A percentile compares a stretch with the other conserved stretches of the same genome.
phyloP scores from a whole-genome alignment of 257 asterid genomes.

The Salvia hispanica region DNA sequence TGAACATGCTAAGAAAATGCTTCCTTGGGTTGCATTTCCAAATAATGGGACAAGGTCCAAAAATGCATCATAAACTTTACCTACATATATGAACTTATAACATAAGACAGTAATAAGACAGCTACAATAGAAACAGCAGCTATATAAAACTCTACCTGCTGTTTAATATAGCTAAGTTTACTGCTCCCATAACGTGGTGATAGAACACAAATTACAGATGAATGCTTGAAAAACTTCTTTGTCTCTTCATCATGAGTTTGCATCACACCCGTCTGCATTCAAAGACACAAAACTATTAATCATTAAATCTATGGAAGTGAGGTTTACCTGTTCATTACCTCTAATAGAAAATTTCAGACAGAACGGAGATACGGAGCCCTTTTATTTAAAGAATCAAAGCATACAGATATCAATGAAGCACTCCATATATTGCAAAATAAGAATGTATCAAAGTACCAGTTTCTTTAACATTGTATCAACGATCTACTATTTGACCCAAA shows the following conservation, averaged over 20 bases:
- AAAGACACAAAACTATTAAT: conserved; percentile 32
- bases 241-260: conserved; percentile 91
- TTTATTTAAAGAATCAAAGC: conserved; percentile 11
- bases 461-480: neutral
- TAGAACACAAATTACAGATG: conserved; percentile 83
- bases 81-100: neutral
- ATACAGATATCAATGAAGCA: conserved; percentile 18
- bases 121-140: conserved; percentile 25
- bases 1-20: neutral
- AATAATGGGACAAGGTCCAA: conserved; percentile 16
- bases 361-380: neutral
- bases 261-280: conserved; percentile 84
- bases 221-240: conserved; percentile 75
- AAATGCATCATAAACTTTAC: neutral
- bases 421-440: conserved; percentile 24
- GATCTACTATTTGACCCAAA: conserved; percentile 6
- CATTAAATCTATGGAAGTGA: conserved; percentile 15
- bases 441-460: conserved; percentile 15
- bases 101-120: neutral
- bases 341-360: conserved; percentile 21
- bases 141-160: conserved; percentile 54
- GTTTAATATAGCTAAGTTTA: conserved; percentile 79
- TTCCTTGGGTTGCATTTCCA: conserved; percentile 14
- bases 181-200: conserved; percentile 89
- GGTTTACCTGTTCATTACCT: neutral